Percentiles rank a stretch among this genome's conserved stretches.
These are phyloP conservation scores for Schizosaccharomyces versatilis DNA, from an alignment of 1,139 yeast genomes.

Conservation along the genomic window DNA sequence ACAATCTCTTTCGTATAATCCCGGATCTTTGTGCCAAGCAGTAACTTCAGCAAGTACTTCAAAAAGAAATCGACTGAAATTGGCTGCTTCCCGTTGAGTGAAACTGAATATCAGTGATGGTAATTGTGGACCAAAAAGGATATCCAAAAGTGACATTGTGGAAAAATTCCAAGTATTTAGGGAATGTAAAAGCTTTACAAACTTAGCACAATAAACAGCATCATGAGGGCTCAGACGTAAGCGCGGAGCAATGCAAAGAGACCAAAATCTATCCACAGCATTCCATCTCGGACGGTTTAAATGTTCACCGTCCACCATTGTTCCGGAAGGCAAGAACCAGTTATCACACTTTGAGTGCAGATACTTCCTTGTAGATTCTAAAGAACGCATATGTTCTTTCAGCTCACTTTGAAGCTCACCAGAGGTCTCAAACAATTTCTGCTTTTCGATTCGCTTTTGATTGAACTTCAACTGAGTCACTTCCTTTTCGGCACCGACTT, in stretches of 20 bases:
- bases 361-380: conserved; percentile 17
- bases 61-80: conserved; percentile 52
- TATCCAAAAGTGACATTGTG: conserved; percentile 26
- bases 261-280: conserved; percentile 22
- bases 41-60: conserved; percentile 30
- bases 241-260: conserved; percentile 47
- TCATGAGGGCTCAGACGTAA: conserved; percentile 63
- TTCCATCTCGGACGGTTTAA: conserved; percentile 20
- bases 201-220: conserved; percentile 49
- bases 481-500: background rate
- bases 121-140: conserved; percentile 29
- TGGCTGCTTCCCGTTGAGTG: conserved; percentile 62
- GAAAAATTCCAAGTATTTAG: conserved; percentile 27
- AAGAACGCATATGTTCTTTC: conserved; percentile 19
- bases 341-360: conserved; percentile 17
- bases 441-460: background rate
- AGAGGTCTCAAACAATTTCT: background rate
- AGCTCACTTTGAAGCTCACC: conserved; percentile 13
- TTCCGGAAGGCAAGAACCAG: conserved; percentile 1
- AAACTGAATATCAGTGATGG: conserved; percentile 44
- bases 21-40: conserved; percentile 23
- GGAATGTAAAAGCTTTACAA: conserved; percentile 31
- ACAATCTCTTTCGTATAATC: conserved; percentile 17
- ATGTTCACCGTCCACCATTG: background rate
- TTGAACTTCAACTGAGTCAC: background rate